A percentile compares a stretch with the other conserved stretches of the same genome.
Evolutionary conservation across 129 eudicot genomes (phyloP).

Genomic region (Cynara cardunculus): DNA sequence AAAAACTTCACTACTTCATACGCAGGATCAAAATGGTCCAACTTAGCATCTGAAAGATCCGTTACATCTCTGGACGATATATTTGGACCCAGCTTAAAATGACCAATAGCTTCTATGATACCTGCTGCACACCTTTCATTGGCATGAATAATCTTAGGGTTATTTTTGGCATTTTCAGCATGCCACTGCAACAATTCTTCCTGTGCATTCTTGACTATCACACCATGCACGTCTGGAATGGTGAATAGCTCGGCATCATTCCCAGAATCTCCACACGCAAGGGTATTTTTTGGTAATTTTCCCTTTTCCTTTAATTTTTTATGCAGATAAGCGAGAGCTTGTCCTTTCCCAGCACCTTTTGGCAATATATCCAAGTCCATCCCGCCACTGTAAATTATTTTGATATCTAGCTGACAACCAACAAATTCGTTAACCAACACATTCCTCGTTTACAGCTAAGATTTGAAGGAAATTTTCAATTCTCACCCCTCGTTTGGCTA

Average conservation of each 20-base stretch:
- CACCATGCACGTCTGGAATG: conserved; percentile 95
- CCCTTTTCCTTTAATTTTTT: conserved; percentile 53
- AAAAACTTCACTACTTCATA: conserved; percentile 84
- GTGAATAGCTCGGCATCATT: conserved; percentile 94
- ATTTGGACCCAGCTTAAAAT: conserved; percentile 77
- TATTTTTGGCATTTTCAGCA: conserved; percentile 77
- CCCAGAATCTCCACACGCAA: conserved; percentile 97
- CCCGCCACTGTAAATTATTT: conserved; percentile 95
- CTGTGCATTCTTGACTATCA: conserved; percentile 97
- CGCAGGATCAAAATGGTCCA: conserved; percentile 76
- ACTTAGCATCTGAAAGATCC: conserved; percentile 47
- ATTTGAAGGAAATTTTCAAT: not conserved
- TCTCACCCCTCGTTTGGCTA: conserved; percentile 78
- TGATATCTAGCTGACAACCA: conserved; percentile 75
- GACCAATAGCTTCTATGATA: conserved; percentile 92
- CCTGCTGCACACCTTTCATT: conserved; percentile 94
- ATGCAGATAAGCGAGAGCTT: conserved; percentile 92
- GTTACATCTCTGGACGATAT: conserved; percentile 68
- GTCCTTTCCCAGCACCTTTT: conserved; percentile 98
- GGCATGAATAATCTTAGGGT: conserved; percentile 91
- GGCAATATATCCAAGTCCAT: conserved; percentile 89
- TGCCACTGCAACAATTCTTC: conserved; percentile 97
- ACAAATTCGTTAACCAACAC: not conserved
- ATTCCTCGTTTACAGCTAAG: not conserved
- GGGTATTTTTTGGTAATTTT: conserved; percentile 74